These are phyloP conservation scores for Penicillium hordei DNA, from an alignment of 2,329 filamentous ascomycete species.

Conservation along the genomic window DNA sequence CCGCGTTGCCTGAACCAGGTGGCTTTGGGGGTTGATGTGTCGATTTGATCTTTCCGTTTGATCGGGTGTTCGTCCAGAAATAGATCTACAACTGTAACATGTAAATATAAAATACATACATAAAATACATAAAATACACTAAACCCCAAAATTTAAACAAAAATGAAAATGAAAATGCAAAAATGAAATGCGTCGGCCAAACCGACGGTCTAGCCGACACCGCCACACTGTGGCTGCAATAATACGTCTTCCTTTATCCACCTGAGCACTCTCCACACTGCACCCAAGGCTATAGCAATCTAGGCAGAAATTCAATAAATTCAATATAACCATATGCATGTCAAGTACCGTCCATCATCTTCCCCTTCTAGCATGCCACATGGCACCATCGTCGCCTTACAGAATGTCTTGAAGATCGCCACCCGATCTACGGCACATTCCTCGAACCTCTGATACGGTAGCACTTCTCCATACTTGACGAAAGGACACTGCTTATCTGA, in stretches of 20 bases:
- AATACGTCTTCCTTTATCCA: not conserved
- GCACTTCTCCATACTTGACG: constrained; percentile 26
- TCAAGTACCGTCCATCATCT: constrained; percentile 13
- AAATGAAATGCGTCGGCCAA: not conserved
- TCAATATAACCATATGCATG: constrained; percentile 5
- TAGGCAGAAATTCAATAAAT: constrained; percentile 1
- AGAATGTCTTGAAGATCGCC: constrained; percentile 23
- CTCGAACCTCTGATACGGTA: constrained; percentile 21
- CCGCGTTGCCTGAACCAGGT: not conserved
- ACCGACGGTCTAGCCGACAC: not conserved
- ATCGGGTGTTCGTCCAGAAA: constrained; percentile 6
- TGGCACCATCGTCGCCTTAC: constrained; percentile 27
- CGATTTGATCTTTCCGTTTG: not conserved
- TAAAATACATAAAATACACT: not conserved
- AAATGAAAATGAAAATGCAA: too few relatives aligned
- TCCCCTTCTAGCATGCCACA: constrained; percentile 19
- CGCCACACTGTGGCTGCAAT: constrained; percentile 10
- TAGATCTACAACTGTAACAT: not conserved
- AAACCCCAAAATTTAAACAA: not conserved
- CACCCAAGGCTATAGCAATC: too few relatives aligned
- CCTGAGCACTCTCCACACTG: not conserved
- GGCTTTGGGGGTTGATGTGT: not conserved
- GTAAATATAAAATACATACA: not conserved
- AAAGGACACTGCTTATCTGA: not conserved
- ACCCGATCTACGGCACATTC: constrained; percentile 23